Conservation (phyloP, 73 alveolate genomes). For the Uronychia binucleata region DNA sequence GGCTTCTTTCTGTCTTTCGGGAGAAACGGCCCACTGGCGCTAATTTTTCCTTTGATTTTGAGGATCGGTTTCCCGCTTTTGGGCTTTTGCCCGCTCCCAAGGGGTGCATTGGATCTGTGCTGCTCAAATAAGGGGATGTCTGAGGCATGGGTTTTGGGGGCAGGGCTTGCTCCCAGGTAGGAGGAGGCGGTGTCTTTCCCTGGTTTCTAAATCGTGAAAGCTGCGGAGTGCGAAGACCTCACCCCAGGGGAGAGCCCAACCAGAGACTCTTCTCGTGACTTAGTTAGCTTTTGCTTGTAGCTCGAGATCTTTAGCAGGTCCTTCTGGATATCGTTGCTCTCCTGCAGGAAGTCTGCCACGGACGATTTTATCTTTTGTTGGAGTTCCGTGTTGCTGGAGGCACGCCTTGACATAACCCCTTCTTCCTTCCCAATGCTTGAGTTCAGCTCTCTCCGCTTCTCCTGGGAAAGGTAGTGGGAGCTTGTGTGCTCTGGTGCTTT, state of each 20-base stretch:
- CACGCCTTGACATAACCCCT: too few relatives aligned
- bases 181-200: not conserved
- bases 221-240: not conserved
- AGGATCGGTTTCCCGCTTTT: not conserved
- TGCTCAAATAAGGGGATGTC: not conserved
- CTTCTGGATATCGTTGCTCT: not conserved
- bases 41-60: not conserved
- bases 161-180: too few relatives aligned
- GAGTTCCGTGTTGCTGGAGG: not conserved
- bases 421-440: not conserved
- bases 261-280: not conserved
- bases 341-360: not conserved
- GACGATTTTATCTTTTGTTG: too few relatives aligned
- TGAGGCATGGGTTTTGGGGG: too few relatives aligned
- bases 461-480: not conserved
- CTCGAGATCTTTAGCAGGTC: not conserved
- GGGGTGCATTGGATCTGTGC: not conserved
- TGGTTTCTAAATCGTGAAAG: not conserved
- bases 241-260: not conserved
- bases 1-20: not conserved
- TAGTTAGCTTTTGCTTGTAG: not conserved
- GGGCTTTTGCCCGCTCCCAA: not conserved
- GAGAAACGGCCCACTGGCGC: not conserved
- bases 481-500: not conserved
- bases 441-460: not conserved